These are phyloP conservation scores for Pseudogymnoascus sp. DNA, from an alignment of 2,329 filamentous ascomycete genomes.

Conservation along the genomic window DNA sequence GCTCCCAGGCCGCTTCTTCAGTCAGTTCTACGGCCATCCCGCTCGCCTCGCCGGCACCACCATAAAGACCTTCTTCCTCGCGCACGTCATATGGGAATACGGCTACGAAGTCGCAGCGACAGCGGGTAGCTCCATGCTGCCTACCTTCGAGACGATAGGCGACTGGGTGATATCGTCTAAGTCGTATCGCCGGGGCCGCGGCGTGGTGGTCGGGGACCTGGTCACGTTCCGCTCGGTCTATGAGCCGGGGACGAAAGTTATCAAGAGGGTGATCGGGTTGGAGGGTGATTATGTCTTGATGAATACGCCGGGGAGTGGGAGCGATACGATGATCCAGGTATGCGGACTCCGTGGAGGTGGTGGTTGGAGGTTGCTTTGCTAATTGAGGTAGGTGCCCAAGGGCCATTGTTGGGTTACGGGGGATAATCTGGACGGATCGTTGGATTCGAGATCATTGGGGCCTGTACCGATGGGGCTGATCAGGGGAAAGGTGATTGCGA, in stretches of 20 bases:
- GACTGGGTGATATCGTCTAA: conserved; percentile 64
- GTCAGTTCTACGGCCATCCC: conserved; percentile 17
- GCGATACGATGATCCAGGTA: conserved; percentile 50
- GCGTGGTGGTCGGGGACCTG: conserved; percentile 70
- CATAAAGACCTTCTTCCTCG: conserved; percentile 39
- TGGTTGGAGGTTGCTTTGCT: conserved; percentile 12
- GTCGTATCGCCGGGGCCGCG: conserved; percentile 59
- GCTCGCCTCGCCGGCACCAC: conserved; percentile 37
- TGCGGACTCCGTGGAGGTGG: not conserved
- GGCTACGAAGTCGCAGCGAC: conserved; percentile 51
- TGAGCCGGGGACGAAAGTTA: conserved; percentile 47
- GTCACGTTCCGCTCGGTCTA: conserved; percentile 71
- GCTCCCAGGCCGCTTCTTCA: not conserved
- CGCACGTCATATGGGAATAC: conserved; percentile 52
- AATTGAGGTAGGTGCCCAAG: conserved; percentile 60
- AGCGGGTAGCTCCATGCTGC: conserved; percentile 79
- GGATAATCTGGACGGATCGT: conserved; percentile 75
- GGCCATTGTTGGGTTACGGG: conserved; percentile 90
- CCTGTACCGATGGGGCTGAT: conserved; percentile 80
- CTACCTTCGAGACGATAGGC: conserved; percentile 62
- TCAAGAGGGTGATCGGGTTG: conserved; percentile 54
- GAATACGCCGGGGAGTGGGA: conserved; percentile 44
- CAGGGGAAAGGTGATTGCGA: conserved; percentile 70
- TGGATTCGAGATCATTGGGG: conserved; percentile 81
- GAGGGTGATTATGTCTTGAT: conserved; percentile 61